phyloP scores from a whole-genome alignment of 768 basidiomycete species.

The Leccinellum rugosiceps region DNA sequence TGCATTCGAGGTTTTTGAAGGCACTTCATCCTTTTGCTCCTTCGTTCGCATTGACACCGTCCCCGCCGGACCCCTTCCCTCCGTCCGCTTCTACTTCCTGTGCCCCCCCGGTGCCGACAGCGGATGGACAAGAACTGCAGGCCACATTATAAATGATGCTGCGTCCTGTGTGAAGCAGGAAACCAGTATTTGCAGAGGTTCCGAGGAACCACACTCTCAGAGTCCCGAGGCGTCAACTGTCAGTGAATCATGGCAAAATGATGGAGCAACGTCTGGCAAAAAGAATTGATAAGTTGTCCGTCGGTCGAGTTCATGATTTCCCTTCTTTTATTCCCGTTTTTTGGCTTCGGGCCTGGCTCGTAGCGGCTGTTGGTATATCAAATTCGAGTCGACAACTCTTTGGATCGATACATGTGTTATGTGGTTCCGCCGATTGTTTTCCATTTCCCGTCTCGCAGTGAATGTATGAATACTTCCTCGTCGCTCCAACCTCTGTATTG shows the following conservation, averaged over 20 bases:
- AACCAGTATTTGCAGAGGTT: no score
- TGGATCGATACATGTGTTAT: background rate
- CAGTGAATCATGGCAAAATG: no score
- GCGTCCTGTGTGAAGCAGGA: background rate
- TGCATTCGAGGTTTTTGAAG: conserved; percentile 17
- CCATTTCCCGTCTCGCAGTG: background rate
- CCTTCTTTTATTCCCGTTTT: no score
- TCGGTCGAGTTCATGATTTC: background rate
- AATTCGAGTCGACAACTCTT: background rate
- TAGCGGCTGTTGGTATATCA: background rate
- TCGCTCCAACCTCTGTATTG: background rate
- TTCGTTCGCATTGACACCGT: background rate
- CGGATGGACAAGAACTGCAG: no score
- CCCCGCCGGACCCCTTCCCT: background rate
- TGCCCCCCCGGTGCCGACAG: no score
- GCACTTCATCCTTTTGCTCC: background rate
- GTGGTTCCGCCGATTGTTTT: background rate
- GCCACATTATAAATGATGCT: background rate
- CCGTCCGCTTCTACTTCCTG: background rate
- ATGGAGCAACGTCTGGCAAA: no score
- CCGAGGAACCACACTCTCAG: no score
- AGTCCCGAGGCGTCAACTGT: no score
- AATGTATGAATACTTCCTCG: background rate
- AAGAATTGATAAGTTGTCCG: no score
- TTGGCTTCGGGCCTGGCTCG: background rate